These are phyloP conservation scores for Taxawa tesnikishii DNA, from an alignment of 2,329 filamentous ascomycete species.

Conservation along the genomic window DNA sequence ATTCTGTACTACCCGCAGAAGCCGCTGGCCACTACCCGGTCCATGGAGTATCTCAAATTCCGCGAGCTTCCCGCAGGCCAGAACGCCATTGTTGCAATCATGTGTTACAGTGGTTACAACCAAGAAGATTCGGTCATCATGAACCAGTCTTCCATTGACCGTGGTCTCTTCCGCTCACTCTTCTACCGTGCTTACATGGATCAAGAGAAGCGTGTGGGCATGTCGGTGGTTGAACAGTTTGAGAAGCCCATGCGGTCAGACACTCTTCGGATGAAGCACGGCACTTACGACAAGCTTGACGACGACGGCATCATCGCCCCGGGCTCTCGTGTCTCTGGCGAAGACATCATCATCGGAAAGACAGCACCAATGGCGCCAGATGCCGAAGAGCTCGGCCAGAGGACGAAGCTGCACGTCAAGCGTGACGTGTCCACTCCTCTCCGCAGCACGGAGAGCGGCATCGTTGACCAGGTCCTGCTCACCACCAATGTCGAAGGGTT, in stretches of 20 bases:
- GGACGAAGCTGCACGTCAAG: constrained; percentile 81
- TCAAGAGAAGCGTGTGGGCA: constrained; percentile 89
- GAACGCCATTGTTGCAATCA: constrained; percentile 96
- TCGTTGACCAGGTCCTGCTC: constrained; percentile 84
- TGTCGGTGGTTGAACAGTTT: constrained; percentile 85
- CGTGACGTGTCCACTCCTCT: constrained; percentile 92
- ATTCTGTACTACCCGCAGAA: constrained; percentile 99
- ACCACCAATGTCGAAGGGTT: constrained; percentile 92
- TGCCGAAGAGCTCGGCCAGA: constrained; percentile 83
- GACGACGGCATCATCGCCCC: constrained; percentile 92
- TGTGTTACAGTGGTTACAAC: constrained; percentile 96
- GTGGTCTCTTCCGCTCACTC: constrained; percentile 89
- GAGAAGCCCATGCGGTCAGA: constrained; percentile 87
- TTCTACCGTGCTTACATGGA: constrained; percentile 98
- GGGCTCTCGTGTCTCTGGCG: constrained; percentile 86
- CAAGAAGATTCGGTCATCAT: constrained; percentile 99
- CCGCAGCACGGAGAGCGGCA: constrained; percentile 90
- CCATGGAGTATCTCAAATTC: constrained; percentile 99
- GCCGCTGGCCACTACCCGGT: constrained; percentile 85
- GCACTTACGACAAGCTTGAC: constrained; percentile 66
- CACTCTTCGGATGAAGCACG: constrained; percentile 80
- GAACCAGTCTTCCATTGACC: constrained; percentile 98
- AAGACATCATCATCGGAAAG: constrained; percentile 98
- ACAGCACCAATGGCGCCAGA: constrained; percentile 90
- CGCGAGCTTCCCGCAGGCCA: constrained; percentile 91